Percentiles rank a stretch among this genome's conserved stretches.
These are phyloP conservation scores for Syzygium syzygioides DNA, from an alignment of 441 rosid genomes.

Conservation along the genomic window DNA sequence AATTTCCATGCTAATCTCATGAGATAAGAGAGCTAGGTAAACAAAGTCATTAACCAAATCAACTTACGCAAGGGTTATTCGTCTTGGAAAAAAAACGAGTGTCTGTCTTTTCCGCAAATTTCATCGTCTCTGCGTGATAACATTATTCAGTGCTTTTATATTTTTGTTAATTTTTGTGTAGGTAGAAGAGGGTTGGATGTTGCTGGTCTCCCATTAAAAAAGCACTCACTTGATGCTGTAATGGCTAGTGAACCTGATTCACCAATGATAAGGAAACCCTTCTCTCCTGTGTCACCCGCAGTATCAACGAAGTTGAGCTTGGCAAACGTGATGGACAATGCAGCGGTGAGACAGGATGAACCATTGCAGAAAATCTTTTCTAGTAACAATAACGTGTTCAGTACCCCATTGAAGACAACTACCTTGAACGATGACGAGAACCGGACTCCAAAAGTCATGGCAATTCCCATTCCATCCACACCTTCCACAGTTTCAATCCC, in stretches of 20 bases:
- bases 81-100: not conserved
- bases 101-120: not conserved
- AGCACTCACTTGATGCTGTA: slow-evolving; percentile 41
- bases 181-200: slow-evolving; percentile 82
- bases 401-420: slow-evolving; percentile 44
- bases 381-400: slow-evolving; percentile 19
- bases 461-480: not conserved
- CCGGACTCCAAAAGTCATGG: not conserved
- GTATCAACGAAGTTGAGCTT: slow-evolving; percentile 45
- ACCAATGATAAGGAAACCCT: slow-evolving; percentile 74
- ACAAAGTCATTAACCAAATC: not conserved
- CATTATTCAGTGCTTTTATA: not conserved
- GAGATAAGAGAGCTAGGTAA: not conserved
- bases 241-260: slow-evolving; percentile 46
- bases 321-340: slow-evolving; percentile 24
- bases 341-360: slow-evolving; percentile 12
- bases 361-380: slow-evolving; percentile 21
- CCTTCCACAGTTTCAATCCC: not conserved
- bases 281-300: slow-evolving; percentile 65
- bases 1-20: not conserved
- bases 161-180: slow-evolving; percentile 14
- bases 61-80: not conserved
- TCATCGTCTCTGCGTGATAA: not conserved
- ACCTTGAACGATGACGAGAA: slow-evolving; percentile 44
- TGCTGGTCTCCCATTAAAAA: slow-evolving; percentile 51